Base-by-base conservation (phyloP, 371 early-diverging fungal genomes). In the Circinella umbellata region DNA sequence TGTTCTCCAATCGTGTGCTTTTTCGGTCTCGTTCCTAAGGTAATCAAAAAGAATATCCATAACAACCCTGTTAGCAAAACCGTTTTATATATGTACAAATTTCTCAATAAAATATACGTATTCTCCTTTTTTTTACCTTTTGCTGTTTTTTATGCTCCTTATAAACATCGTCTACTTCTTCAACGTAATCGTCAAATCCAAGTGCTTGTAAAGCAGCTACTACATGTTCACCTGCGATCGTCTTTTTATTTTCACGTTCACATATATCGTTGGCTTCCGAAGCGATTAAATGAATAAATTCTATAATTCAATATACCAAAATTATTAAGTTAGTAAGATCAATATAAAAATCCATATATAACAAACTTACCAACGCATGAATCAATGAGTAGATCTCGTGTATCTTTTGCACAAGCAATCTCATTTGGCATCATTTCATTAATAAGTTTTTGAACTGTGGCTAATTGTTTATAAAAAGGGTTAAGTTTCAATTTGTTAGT, bases 171-270 rank as follows among this genome's bases (percentile, higher is more conserved):
- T 94, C 88, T 37, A 98, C 94, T 71, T 97, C 95, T 47, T 87
- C 83, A 5, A 98, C 85, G 77, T 96, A 99, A 35, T 91, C 92
- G 47, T 94, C 97, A 82, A 97, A 99, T 0, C 98, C 99, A 27
- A 98, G 88, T 13, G 90, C 93, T 79, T 93, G 89, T 51, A 99
- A 82, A 6, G 99, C 97, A 7, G 91, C 74, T 46, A 97, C 86
- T 6, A 99, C 94, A 80, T 99, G 99, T 72, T 99, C 99, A 36
- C 96, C 96, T 0, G 95, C 94, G 69, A 99, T 99, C 4, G 99
- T 99, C 85, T 99, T 99, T 78, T 96, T 98, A 18, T 92, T 88
- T 68, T 97, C 98, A 73, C 95, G 96, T 77, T 99, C 99, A 80
- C 99, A 99, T 35, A 94, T 91, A 59, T 96, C 96, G 81, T 99